Conservation (phyloP, 1,139 yeast genomes). For the Pichiaceae sp. region DNA sequence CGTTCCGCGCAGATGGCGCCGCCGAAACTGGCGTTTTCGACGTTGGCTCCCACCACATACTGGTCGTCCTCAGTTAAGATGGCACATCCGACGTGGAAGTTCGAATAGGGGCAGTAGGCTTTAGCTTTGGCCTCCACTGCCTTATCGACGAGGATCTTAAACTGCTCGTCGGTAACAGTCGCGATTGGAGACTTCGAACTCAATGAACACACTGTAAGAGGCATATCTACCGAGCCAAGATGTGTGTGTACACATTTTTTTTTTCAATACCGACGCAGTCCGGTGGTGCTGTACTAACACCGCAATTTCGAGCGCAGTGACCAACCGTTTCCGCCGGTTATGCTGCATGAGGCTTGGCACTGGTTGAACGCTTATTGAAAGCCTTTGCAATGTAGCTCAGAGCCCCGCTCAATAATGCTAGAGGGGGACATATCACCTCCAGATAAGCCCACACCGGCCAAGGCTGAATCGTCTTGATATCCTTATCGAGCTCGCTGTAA, state of each 20-base stretch:
- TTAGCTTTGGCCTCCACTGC: conserved; percentile 33
- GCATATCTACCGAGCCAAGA: no score
- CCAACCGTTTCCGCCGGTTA: not conserved
- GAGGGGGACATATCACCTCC: conserved; percentile 44
- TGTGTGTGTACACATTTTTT: no score
- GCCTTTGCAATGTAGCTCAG: not conserved
- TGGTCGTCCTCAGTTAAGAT: conserved; percentile 45
- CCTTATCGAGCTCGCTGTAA: conserved; percentile 34
- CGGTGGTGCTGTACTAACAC: not conserved
- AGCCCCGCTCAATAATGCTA: conserved; percentile 51
- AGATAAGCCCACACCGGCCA: conserved; percentile 27
- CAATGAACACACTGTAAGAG: not conserved
- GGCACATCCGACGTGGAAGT: conserved; percentile 82
- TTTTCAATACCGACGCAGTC: no score
- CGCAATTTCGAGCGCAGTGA: no score
- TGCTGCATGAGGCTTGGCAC: not conserved
- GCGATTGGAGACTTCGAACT: conserved; percentile 1
- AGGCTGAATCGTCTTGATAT: conserved; percentile 43
- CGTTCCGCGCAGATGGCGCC: conserved; percentile 91
- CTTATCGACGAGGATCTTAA: not conserved
- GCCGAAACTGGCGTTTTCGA: conserved; percentile 86
- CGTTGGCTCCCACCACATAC: conserved; percentile 66
- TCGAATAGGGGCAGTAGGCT: conserved; percentile 78
- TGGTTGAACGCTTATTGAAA: not conserved
- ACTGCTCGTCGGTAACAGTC: not conserved